Base-by-base conservation (phyloP, 805 yeast species). In the Saturnispora mendoncae region DNA sequence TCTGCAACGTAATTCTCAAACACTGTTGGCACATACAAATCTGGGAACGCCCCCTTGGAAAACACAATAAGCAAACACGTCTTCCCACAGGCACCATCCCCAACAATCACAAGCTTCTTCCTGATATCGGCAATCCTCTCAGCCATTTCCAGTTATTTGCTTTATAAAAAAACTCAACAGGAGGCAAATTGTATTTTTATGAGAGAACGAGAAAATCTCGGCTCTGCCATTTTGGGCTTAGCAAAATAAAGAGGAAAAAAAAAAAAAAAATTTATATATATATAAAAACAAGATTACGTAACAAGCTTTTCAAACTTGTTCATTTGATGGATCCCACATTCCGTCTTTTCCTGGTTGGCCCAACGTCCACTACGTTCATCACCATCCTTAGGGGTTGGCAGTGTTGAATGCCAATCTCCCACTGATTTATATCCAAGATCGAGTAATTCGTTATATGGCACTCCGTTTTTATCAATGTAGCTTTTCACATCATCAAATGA, bases 41-140 rank as follows among this genome's bases (percentile, higher is more conserved):
- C 94, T 46, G 95, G 96, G 72, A 86, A 87, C 51, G 80, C 84
- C 58, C 86, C 95, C 68, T 81, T 85, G 54, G 83, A 83, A 63
- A 78, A 83, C 46, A 76, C 83, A 69, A 87, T 86, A 63, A 86
- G 72, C 55, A 86, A 69, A 75, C 95, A 87, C 6, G 96, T 87
- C 61, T 86, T 86, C 69, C 96, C 96, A 71, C 95, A 87, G 44
- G 95, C 95, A 77, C 96, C 96, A 64, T 86, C 96, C 65, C 96
- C 96, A 43, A 86, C 95, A 59, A 87, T 84, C 62, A 87, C 96
- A 58, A 86, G 74, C 67, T 86, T 86, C 68, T 82, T 79, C 72
- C 86, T 68, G 53, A 70, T 65, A 57, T 71, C 73, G 51, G 76
- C 74, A 50, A 70, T 65, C 56, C 73, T 68, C 55, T 72, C 69